These are phyloP conservation scores for Cyclocybe aegerita DNA, from an alignment of 768 basidiomycete genomes.

Conservation along the genomic window DNA sequence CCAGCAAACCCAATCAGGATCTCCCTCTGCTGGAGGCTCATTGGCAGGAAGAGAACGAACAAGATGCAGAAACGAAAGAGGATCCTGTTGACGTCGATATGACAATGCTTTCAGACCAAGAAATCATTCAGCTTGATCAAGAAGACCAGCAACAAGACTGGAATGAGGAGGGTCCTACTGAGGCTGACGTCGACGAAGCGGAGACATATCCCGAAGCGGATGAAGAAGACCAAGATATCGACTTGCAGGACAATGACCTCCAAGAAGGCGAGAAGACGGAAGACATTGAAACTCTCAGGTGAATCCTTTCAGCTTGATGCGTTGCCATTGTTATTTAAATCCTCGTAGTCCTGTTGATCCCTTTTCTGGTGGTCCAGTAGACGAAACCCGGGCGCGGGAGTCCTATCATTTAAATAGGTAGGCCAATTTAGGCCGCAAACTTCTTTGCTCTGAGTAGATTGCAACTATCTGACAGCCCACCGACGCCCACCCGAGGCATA, in stretches of 20 bases:
- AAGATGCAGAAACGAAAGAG: constrained; percentile 19
- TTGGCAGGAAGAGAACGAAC: constrained; percentile 16
- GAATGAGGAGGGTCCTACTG: constrained; percentile 7
- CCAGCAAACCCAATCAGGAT: constrained; percentile 15
- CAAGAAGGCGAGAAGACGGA: constrained; percentile 19
- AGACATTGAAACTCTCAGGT: constrained; percentile 10
- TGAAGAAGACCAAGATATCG: constrained; percentile 5
- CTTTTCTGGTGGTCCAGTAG: too few relatives aligned
- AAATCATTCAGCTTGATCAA: constrained; percentile 33
- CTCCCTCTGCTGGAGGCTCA: constrained; percentile 6
- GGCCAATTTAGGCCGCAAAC: too few relatives aligned
- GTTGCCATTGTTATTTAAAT: too few relatives aligned
- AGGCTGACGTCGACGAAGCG: constrained; percentile 24
- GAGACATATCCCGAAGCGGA: neutral
- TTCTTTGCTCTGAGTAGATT: neutral
- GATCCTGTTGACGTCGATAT: constrained; percentile 49
- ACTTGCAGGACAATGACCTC: neutral
- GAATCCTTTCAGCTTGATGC: too few relatives aligned
- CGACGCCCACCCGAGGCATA: constrained; percentile 4
- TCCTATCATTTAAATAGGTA: too few relatives aligned
- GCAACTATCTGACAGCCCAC: constrained; percentile 7
- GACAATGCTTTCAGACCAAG: constrained; percentile 48
- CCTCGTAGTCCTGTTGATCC: too few relatives aligned
- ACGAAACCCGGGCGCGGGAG: too few relatives aligned
- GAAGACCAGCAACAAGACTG: constrained; percentile 18